A percentile compares a stretch with the other conserved stretches of the same genome.
Evolutionary conservation across 352 stramenopile genomes (phyloP).

Genomic region (Phytopythium boreale): DNA sequence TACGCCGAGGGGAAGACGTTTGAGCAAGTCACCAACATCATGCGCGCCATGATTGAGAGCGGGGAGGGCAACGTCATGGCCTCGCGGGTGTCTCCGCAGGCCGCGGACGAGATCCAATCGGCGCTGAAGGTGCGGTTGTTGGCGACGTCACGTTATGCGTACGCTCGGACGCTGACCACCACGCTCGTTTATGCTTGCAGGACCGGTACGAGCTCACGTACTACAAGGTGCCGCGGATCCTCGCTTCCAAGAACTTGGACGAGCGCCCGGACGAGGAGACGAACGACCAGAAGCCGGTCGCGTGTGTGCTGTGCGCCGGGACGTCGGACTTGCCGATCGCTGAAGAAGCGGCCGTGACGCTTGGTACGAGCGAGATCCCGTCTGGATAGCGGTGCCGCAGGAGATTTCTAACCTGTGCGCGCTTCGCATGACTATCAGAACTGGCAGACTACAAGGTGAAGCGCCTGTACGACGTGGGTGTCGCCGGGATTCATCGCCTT

Average conservation of each 20-base stretch:
- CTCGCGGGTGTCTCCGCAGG: conserved; percentile 61
- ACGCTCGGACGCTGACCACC: not conserved
- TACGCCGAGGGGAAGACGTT: conserved; percentile 94
- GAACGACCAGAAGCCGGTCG: conserved; percentile 9
- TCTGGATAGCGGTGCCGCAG: not conserved
- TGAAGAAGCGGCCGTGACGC: conserved; percentile 94
- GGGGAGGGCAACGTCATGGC: conserved; percentile 71
- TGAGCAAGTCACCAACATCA: conserved; percentile 87
- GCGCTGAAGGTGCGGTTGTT: conserved; percentile 34
- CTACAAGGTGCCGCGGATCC: conserved; percentile 66
- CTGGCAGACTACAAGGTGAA: conserved; percentile 83
- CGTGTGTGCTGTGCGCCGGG: conserved; percentile 92
- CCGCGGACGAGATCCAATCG: conserved; percentile 35
- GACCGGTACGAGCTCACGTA: conserved; percentile 42
- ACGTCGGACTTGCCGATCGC: conserved; percentile 96
- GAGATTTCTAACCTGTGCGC: not conserved
- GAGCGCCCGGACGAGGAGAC: not conserved
- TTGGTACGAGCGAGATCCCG: conserved; percentile 39
- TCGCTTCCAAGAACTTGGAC: conserved; percentile 43
- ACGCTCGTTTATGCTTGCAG: not conserved
- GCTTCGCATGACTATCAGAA: conserved; percentile 39
- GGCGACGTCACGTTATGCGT: not conserved
- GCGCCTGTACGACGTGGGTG: conserved; percentile 91
- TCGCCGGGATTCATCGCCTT: conserved; percentile 93
- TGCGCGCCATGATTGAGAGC: conserved; percentile 84